Evolutionary conservation across 2,329 filamentous ascomycete species (phyloP), one percentile per base, ranked within the genome.

Genomic region (Aureobasidium sp.): DNA sequence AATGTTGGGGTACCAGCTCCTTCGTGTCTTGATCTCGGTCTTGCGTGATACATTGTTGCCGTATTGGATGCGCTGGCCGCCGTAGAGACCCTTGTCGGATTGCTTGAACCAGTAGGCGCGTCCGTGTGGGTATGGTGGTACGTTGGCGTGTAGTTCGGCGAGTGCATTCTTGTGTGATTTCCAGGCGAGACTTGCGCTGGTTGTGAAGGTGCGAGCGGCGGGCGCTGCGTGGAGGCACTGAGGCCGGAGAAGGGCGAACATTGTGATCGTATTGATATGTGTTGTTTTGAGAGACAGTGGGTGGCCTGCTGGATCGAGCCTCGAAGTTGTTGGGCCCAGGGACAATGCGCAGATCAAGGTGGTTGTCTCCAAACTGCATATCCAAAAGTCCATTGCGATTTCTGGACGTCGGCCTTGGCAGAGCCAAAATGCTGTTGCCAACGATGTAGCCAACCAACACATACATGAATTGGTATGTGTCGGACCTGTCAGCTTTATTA

Each of bases 1-100:
- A 48, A 93, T 85, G 78, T 96, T 96, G 68, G 92, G 92, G 60
- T 89, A 85, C 93, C 93, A 96, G 71, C 85, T 81, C 66, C 93
- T 88, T 54, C 90, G 87, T 60, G 90, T 90, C 81, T 94, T 95
- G 74, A 87, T 87, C 76, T 90, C 86, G 74, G 90, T 87, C 72
- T 89, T 85, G 71, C 87, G 83, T 51, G 89, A 89, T 59, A 95
- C 89, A 71, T 88, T 91, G 87, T 95, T 94, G 77, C 93, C 93
- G 79, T 92, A 94, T 59, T 90, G 92, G 76, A 95, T 91, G 74
- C 88, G 88, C 69, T 88, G 83, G 47, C 80, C 80, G 71, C 91
- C 93, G 69, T 79, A 79, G 20, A 79, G 74, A 38, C 77, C 77
- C 31, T 69, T 85, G 83, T 94, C 93, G 71, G 91, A 90, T 80